Conservation (phyloP, 176 grass and related monocot species). For the Puccinellia tenuiflora region DNA sequence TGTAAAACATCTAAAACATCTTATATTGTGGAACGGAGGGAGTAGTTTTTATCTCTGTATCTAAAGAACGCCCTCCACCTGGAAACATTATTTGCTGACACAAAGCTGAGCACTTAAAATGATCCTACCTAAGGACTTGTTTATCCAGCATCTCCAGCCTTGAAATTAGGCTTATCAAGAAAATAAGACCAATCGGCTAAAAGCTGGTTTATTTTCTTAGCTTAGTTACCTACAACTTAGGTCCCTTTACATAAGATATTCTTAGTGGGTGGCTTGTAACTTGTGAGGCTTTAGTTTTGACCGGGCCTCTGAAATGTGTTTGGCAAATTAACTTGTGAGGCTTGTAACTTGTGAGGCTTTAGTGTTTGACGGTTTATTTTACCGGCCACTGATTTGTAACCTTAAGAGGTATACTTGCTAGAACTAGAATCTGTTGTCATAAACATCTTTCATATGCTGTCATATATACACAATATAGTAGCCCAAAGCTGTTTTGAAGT, state of each 20-base stretch:
- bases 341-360: too few relatives aligned
- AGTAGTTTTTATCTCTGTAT: background rate
- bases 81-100: background rate
- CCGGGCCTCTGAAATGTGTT: background rate
- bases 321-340: background rate
- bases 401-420: slow-evolving; percentile 11
- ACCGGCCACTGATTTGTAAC: background rate
- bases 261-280: background rate
- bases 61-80: background rate
- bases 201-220: background rate
- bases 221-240: slow-evolving; percentile 13
- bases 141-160: background rate
- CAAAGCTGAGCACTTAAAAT: slow-evolving; percentile 10
- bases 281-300: background rate
- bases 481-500: background rate
- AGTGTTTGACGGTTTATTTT: background rate
- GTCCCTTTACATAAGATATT: background rate
- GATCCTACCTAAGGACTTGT: background rate
- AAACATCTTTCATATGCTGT: background rate
- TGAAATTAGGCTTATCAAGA: background rate
- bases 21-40: too few relatives aligned
- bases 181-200: background rate
- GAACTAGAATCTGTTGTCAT: background rate
- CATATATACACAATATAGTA: background rate
- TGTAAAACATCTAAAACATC: too few relatives aligned